A percentile compares a stretch with the other conserved stretches of the same genome.
Evolutionary conservation across 805 yeast genomes (phyloP).

Genomic region (Yarrowia bubula): DNA sequence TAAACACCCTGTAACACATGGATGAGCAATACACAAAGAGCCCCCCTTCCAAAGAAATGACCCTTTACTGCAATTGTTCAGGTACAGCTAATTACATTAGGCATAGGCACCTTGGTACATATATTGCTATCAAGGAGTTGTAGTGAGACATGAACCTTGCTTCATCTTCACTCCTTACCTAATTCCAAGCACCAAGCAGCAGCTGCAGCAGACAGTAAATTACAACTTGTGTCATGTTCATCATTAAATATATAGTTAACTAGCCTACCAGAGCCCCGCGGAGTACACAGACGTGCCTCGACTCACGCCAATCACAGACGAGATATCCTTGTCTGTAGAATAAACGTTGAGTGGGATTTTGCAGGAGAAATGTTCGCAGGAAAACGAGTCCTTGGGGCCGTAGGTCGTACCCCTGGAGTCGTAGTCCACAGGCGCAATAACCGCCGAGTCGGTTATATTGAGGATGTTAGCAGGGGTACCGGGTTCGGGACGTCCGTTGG

Average conservation of each 20-base stretch:
- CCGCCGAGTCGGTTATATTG: constrained; percentile 1
- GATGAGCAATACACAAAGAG: no score
- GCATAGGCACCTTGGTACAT: no score
- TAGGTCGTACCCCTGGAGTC: constrained; percentile 25
- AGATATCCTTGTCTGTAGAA: constrained; percentile 45
- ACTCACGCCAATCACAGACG: constrained; percentile 23
- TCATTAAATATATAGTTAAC: background rate
- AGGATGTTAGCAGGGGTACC: background rate
- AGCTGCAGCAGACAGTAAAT: no score
- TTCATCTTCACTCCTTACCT: background rate
- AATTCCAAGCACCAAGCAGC: background rate
- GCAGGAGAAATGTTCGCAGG: constrained; percentile 39
- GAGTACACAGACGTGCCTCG: constrained; percentile 23
- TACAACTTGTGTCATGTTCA: background rate
- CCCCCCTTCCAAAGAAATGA: no score
- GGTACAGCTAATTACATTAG: no score
- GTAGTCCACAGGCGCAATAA: background rate
- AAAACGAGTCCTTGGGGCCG: constrained; percentile 29
- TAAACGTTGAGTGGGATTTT: constrained; percentile 46
- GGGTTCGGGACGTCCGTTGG: background rate
- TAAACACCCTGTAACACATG: no score
- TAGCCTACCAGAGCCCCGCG: background rate
- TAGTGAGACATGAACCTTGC: no score
- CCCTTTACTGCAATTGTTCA: no score
- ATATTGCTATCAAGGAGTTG: no score